Base-by-base conservation (phyloP, 768 basidiomycete species). In the Infundibulicybe gibba region DNA sequence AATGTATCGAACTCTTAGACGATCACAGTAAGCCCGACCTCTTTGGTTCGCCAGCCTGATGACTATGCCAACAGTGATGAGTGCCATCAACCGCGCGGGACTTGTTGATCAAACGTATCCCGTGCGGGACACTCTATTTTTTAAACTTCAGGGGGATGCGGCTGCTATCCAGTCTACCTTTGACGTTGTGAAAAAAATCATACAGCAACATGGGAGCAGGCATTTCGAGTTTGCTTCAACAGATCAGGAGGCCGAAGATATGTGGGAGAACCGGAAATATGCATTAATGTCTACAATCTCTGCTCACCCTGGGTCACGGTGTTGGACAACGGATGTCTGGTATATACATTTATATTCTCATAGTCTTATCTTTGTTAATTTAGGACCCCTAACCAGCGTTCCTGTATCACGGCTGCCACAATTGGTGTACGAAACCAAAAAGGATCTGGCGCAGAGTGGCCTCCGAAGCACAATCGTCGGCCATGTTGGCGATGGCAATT, bases 281-380 rank as follows among this genome's bases (percentile, higher is more conserved):
- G 86, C 88, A 3, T 63, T 94, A 33, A 85, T 77, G 70, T 83
- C 82, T 19, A 84, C 82, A 17, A 54, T 92, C 50, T 80, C 79
- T 3, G 70, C 81, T 3, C 60, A 79, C 43, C 85, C 86, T 12
- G 88, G 80, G 9, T 66, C 70, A 14, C 79, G 77, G 35, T 81
- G 80, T 50, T 94, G 90, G 91, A 87, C 83, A 17, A 95, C 93
- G 1, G 92, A 94, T 63, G 92, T 94, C 21, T 94, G 93, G 90
- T 90, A 64, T 48, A 70, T 62, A 8, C 8, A 25, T 25, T 25
- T 8, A 25, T 25, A 8, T 25, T 25, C 8, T 25, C 25, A 8
- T 25, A 25, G 25, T 8, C 25, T 25, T 8, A 8, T 8, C 25
- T 25, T 8, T 25, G 8, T 25, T 25, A 8, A 25, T 8, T 25